Conservation (phyloP, 768 basidiomycete genomes). For the Trametes maxima region DNA sequence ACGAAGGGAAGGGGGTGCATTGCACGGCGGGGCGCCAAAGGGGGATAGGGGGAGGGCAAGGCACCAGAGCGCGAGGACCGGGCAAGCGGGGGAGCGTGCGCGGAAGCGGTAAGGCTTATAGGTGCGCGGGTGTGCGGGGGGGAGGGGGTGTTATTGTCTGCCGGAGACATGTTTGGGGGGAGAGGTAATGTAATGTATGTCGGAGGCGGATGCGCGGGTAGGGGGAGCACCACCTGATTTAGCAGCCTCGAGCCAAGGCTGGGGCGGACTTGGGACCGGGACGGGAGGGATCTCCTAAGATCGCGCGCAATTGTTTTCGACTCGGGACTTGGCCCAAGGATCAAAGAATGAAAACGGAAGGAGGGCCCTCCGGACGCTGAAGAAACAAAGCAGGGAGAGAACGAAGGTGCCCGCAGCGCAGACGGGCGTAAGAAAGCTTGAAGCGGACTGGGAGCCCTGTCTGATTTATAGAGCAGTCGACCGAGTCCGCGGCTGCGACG, state of each 20-base stretch:
- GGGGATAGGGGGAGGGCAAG: constrained; percentile 17
- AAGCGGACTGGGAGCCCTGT: neutral
- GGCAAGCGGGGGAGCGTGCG: constrained; percentile 14
- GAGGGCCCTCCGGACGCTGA: constrained; percentile 1
- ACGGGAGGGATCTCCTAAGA: constrained; percentile 10
- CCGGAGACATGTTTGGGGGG: constrained; percentile 30
- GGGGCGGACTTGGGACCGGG: constrained; percentile 27
- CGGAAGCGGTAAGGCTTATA: constrained; percentile 22
- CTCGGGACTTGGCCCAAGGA: constrained; percentile 13
- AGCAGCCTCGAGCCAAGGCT: constrained; percentile 26
- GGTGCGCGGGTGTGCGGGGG: constrained; percentile 14
- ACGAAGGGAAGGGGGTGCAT: constrained; percentile 44
- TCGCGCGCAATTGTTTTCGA: constrained; percentile 21
- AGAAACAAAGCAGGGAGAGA: constrained; percentile 11
- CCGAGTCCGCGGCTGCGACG: constrained; percentile 2
- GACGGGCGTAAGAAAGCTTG: constrained; percentile 1
- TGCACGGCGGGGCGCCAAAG: constrained; percentile 27
- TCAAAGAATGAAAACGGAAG: constrained; percentile 13
- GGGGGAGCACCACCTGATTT: constrained; percentile 19
- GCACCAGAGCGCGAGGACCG: constrained; percentile 20
- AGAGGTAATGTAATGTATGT: constrained; percentile 8
- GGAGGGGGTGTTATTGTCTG: constrained; percentile 26
- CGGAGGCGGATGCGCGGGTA: constrained; percentile 1
- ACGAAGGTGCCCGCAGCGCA: constrained; percentile 8
- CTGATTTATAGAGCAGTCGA: constrained; percentile 20